phyloP scores from a whole-genome alignment of 2,329 filamentous ascomycete genomes.

The Fusarium tricinctum region DNA sequence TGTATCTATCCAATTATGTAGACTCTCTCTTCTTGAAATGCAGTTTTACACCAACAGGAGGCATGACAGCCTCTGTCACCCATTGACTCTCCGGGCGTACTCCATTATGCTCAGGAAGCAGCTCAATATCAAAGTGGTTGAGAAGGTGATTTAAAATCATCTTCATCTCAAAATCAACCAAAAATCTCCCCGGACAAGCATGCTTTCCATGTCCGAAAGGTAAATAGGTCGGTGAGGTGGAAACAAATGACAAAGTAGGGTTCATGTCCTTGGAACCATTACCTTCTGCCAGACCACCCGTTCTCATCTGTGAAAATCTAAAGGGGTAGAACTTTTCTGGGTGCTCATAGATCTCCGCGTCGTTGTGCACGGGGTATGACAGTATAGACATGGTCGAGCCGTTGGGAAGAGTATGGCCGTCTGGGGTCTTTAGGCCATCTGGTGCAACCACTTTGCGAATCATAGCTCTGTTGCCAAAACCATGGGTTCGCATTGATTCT shows the following conservation, averaged over 20 bases:
- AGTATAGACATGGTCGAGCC: slow-evolving; percentile 54
- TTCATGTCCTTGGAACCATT: slow-evolving; percentile 4
- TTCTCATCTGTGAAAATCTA: slow-evolving; percentile 56
- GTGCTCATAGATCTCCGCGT: slow-evolving; percentile 52
- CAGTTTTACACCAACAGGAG: slow-evolving; percentile 38
- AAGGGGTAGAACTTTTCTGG: slow-evolving; percentile 58
- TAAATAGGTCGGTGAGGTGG: slow-evolving; percentile 44
- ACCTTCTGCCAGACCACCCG: slow-evolving; percentile 16
- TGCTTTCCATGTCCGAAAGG: slow-evolving; percentile 56
- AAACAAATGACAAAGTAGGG: slow-evolving; percentile 23
- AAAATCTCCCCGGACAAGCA: slow-evolving; percentile 51
- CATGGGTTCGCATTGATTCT: slow-evolving; percentile 59
- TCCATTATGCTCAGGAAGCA: slow-evolving; percentile 40
- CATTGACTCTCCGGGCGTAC: slow-evolving; percentile 40
- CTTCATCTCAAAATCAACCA: slow-evolving; percentile 53
- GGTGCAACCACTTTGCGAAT: slow-evolving; percentile 50
- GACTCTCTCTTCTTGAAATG: slow-evolving; percentile 27
- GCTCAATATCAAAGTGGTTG: slow-evolving; percentile 35
- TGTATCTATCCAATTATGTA: not conserved
- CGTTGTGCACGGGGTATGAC: slow-evolving; percentile 50
- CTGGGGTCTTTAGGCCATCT: slow-evolving; percentile 51
- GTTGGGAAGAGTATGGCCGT: slow-evolving; percentile 51
- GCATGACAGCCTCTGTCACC: slow-evolving; percentile 42
- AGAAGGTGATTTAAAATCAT: slow-evolving; percentile 49
- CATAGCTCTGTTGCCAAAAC: slow-evolving; percentile 50